A percentile compares a stretch with the other conserved stretches of the same genome.
Conservation (phyloP, 495 filamentous ascomycete genomes). For the Evernia prunastri region DNA sequence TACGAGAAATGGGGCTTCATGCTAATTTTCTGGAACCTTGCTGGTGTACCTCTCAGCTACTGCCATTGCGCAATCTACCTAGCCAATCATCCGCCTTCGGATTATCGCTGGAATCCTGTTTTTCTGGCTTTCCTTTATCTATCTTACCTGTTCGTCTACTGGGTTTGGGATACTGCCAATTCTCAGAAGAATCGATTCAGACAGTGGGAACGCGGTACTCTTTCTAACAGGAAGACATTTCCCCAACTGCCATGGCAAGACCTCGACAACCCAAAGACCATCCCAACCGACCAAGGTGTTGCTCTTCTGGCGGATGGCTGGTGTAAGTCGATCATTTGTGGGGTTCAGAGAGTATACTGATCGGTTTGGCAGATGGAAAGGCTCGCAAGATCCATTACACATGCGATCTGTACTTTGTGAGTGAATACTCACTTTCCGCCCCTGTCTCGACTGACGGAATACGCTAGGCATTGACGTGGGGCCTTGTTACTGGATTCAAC, state of each 20-base stretch:
- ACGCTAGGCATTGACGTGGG: slow-evolving; percentile 49
- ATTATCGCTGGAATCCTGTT: slow-evolving; percentile 69
- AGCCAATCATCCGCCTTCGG: slow-evolving; percentile 76
- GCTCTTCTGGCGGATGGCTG: slow-evolving; percentile 84
- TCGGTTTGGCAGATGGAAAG: slow-evolving; percentile 50
- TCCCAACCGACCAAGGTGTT: slow-evolving; percentile 70
- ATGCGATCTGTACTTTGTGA: slow-evolving; percentile 77
- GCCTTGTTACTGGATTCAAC: slow-evolving; percentile 57
- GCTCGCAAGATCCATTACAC: slow-evolving; percentile 95
- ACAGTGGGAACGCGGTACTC: slow-evolving; percentile 67
- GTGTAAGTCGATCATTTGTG: slow-evolving; percentile 48
- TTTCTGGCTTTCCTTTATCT: slow-evolving; percentile 60
- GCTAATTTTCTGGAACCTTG: slow-evolving; percentile 99
- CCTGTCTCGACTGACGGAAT: neutral
- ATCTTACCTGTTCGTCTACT: slow-evolving; percentile 80
- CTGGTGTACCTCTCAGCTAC: slow-evolving; percentile 90
- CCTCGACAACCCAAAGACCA: slow-evolving; percentile 78
- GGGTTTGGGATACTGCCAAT: slow-evolving; percentile 86
- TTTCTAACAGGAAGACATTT: slow-evolving; percentile 71
- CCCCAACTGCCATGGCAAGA: slow-evolving; percentile 91
- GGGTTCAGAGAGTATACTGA: neutral
- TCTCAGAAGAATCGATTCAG: slow-evolving; percentile 95
- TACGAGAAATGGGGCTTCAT: slow-evolving; percentile 99
- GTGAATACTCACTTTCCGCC: slow-evolving; percentile 31
- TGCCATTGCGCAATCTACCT: slow-evolving; percentile 96